These are phyloP conservation scores for Podospora fimiseda DNA, from an alignment of 495 filamentous ascomycete species.

Conservation along the genomic window DNA sequence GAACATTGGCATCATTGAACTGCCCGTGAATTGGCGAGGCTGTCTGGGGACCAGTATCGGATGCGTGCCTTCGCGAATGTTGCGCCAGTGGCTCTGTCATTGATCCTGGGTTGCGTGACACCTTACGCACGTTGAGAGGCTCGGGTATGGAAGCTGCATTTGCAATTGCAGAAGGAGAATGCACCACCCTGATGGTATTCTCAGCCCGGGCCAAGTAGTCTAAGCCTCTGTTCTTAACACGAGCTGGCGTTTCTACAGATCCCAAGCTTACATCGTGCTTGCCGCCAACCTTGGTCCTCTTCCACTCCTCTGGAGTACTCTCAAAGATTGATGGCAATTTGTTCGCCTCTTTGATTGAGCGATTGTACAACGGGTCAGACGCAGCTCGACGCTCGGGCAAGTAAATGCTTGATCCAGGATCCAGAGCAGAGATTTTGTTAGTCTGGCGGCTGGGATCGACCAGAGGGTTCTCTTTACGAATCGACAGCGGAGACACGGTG, in stretches of 20 bases:
- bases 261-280: constrained; percentile 26
- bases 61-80: constrained; percentile 1
- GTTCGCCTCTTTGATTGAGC: constrained; percentile 28
- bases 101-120: constrained; percentile 5
- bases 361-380: constrained; percentile 51
- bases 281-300: constrained; percentile 18
- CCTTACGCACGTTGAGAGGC: constrained; percentile 52
- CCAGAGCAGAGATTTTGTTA: not conserved
- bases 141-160: constrained; percentile 18
- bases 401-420: not conserved
- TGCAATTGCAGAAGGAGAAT: constrained; percentile 25
- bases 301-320: constrained; percentile 26
- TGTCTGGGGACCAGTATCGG: constrained; percentile 5
- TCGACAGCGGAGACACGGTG: constrained; percentile 19
- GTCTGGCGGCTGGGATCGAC: constrained; percentile 7
- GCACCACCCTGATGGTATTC: constrained; percentile 48
- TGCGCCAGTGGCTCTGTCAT: not conserved
- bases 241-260: constrained; percentile 27
- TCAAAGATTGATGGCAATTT: constrained; percentile 51
- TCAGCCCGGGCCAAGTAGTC: constrained; percentile 30
- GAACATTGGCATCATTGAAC: constrained; percentile 2
- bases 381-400: constrained; percentile 27
- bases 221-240: constrained; percentile 27
- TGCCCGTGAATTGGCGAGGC: not conserved
- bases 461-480: constrained; percentile 17